phyloP scores from a whole-genome alignment of 164 flowering plant species.

The Chloranthus sessilifolius region DNA sequence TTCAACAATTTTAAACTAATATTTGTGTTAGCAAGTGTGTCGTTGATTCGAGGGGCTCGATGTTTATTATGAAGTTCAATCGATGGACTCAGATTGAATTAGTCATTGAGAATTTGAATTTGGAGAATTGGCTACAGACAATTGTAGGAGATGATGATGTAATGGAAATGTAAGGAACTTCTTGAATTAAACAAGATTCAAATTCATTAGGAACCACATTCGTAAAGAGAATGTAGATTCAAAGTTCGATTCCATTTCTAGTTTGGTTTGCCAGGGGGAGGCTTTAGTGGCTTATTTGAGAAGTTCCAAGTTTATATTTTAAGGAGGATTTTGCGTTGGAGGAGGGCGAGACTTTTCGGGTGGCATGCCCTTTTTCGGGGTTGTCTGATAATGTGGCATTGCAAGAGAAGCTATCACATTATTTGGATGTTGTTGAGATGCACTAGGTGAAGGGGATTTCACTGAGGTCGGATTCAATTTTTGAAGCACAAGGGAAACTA shows the following conservation, averaged over 20 bases:
- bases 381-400: slow-evolving; percentile 49
- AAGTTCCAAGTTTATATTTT: slow-evolving; percentile 87
- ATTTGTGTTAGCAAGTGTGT: too few species aligned
- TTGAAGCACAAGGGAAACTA: slow-evolving; percentile 94
- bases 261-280: slow-evolving; percentile 47
- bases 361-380: slow-evolving; percentile 75
- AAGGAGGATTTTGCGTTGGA: slow-evolving; percentile 89
- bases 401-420: slow-evolving; percentile 93
- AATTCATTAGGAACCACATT: slow-evolving; percentile 65
- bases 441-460: slow-evolving; percentile 98
- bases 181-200: too few species aligned
- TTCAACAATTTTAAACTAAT: too few species aligned
- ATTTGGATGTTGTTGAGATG: slow-evolving; percentile 87
- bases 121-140: too few species aligned
- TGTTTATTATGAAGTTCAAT: too few species aligned
- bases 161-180: too few species aligned
- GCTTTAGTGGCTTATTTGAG: slow-evolving; percentile 83
- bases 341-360: slow-evolving; percentile 80
- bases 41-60: too few species aligned
- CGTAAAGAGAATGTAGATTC: slow-evolving; percentile 34
- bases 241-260: slow-evolving; percentile 14
- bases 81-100: too few species aligned
- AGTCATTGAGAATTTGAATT: too few species aligned
- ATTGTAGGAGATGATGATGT: too few species aligned
- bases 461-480: slow-evolving; percentile 79